These are phyloP conservation scores for Bipolaris sorokiniana DNA, from an alignment of 2,329 filamentous ascomycete species.

Conservation along the genomic window DNA sequence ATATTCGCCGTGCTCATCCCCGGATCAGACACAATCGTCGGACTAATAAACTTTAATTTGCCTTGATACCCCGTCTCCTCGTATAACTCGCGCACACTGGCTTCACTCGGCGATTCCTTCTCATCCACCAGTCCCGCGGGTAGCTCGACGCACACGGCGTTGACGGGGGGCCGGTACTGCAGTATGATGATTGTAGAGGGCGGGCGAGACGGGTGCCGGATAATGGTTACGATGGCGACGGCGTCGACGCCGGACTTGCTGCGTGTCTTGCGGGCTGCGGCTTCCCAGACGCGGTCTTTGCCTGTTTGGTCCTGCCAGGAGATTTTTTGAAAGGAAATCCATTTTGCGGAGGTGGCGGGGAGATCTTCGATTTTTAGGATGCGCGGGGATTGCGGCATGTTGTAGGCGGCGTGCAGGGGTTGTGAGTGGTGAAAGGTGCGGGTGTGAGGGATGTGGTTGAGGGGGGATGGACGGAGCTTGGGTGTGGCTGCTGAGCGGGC, in stretches of 20 bases:
- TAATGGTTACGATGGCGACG: slow-evolving; percentile 64
- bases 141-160: slow-evolving; percentile 65
- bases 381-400: slow-evolving; percentile 42
- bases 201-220: slow-evolving; percentile 55
- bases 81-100: slow-evolving; percentile 63
- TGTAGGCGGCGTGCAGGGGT: slow-evolving; percentile 32
- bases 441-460: background rate
- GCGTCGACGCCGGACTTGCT: slow-evolving; percentile 64
- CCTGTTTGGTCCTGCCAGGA: slow-evolving; percentile 57
- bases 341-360: slow-evolving; percentile 60
- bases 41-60: slow-evolving; percentile 58
- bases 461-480: background rate
- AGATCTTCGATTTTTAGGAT: slow-evolving; percentile 54
- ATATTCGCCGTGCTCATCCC: slow-evolving; percentile 67
- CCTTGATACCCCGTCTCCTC: slow-evolving; percentile 70
- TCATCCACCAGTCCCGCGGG: slow-evolving; percentile 66
- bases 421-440: slow-evolving; percentile 23
- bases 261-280: slow-evolving; percentile 59
- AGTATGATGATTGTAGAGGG: slow-evolving; percentile 62
- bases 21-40: slow-evolving; percentile 71
- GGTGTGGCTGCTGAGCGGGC: background rate
- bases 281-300: slow-evolving; percentile 57
- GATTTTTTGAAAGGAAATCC: slow-evolving; percentile 63
- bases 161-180: slow-evolving; percentile 66
- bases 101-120: slow-evolving; percentile 62